Conservation (phyloP, 1,284 basidiomycete genomes). For the Gymnopus androsaceus region DNA sequence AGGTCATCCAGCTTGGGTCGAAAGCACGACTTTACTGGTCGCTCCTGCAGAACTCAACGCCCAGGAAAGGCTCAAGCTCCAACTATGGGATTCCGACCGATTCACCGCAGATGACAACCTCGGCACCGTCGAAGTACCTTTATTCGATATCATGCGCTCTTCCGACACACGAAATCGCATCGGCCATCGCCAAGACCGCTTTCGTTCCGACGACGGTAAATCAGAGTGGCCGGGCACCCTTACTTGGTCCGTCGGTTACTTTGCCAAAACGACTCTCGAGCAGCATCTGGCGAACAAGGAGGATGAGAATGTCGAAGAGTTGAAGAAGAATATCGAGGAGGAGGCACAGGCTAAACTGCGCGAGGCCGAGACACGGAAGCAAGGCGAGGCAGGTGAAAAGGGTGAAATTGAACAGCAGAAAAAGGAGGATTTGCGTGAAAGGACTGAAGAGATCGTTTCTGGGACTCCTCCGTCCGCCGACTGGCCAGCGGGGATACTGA, state of each 20-base stretch:
- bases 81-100: constrained; percentile 78
- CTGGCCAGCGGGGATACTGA: constrained; percentile 58
- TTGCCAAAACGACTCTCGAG: constrained; percentile 40
- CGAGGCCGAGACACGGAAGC: constrained; percentile 23
- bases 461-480: constrained; percentile 36
- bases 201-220: constrained; percentile 29
- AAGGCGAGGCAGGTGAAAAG: constrained; percentile 20
- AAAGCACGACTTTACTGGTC: constrained; percentile 72
- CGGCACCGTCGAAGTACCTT: constrained; percentile 66
- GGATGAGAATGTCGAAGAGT: constrained; percentile 21
- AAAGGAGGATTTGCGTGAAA: constrained; percentile 50
- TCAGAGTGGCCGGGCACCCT: constrained; percentile 31
- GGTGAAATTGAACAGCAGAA: constrained; percentile 37
- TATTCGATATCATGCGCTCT: constrained; percentile 50
- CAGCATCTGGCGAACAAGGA: constrained; percentile 30
- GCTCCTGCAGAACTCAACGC: constrained; percentile 71
- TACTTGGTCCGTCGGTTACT: constrained; percentile 42
- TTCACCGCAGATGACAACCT: constrained; percentile 67
- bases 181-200: constrained; percentile 49
- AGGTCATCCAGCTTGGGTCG: constrained; percentile 75
- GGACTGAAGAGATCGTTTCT: constrained; percentile 56
- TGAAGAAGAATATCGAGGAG: constrained; percentile 18
- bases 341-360: constrained; percentile 34
- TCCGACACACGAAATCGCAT: constrained; percentile 51
- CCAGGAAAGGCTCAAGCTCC: constrained; percentile 65